Evolutionary conservation across 2,329 filamentous ascomycete species (phyloP), one percentile per base, ranked within the genome.

Genomic region (Aureobasidium sp.): DNA sequence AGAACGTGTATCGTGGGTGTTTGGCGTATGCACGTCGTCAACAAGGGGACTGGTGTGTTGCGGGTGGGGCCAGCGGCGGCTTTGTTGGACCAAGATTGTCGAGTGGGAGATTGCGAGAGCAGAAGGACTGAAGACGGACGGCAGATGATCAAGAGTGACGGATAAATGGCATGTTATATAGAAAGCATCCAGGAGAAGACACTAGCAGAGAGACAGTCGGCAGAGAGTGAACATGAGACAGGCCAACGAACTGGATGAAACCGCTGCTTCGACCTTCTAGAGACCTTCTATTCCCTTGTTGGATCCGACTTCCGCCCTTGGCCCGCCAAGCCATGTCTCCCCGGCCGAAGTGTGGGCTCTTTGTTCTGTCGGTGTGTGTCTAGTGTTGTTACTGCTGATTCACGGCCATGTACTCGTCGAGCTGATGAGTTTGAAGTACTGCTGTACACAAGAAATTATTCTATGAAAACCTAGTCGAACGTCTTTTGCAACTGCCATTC

Each of bases 1-100:
- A 45, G 14, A 15, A 29, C 14, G 53, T 44, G 22, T 42, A 34
- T 15, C n/a, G 1, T 14, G 6, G 6, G 27, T 57, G 41, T 22
- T 57, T 25, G 51, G 51, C 53, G 53, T 36, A 57, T 57, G 53
- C 53, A 57, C 39, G 53, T 45, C 29, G 53, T 44, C 53, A 57
- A 57, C 41, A 45, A 45, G 39, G 39, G 53, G 53, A 34, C 37
- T 45, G 51, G 34, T 17, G 53, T 36, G n/a, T 25, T 34, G 22
- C 27, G 27, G 39, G 52, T 56, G 52, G 52, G 52, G 53, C 53
- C 25, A 45, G 37, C 41, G 27, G 15, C 34, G 22, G 37, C 51
- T 55, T 55, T 55, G 51, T 42, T 55, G 37, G 51, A 55, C 11
- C 14, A 25, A 41, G 25, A 47, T 47, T n/a, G 36, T 39, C 37